Percentiles rank a stretch among this genome's conserved stretches.
phyloP scores from a whole-genome alignment of 2,329 filamentous ascomycete genomes.

The Curvularia verruculosa region DNA sequence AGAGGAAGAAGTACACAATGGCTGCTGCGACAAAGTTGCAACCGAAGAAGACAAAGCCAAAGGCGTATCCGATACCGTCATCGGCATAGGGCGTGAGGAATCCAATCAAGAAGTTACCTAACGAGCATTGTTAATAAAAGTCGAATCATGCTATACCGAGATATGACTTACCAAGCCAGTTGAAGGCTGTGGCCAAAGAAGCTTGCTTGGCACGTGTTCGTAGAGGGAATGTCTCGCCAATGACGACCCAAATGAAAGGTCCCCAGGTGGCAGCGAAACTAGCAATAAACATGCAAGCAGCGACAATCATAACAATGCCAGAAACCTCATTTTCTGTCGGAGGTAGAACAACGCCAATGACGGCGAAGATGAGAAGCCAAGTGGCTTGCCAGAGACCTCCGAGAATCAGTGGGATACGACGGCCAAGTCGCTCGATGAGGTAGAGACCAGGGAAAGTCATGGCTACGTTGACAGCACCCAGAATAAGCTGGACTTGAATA shows the following conservation, averaged over 20 bases:
- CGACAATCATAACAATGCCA: constrained; percentile 73
- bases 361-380: constrained; percentile 67
- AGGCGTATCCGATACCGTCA: constrained; percentile 41
- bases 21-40: constrained; percentile 41
- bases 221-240: constrained; percentile 44
- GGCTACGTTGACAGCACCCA: constrained; percentile 68
- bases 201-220: constrained; percentile 45
- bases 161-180: constrained; percentile 35
- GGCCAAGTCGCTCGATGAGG: constrained; percentile 70
- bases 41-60: constrained; percentile 47
- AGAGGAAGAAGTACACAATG: constrained; percentile 45
- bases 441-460: constrained; percentile 72
- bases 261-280: constrained; percentile 72
- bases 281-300: constrained; percentile 75
- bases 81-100: constrained; percentile 47
- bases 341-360: constrained; percentile 50
- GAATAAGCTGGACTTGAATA: constrained; percentile 52
- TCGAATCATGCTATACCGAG: background rate
- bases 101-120: constrained; percentile 48
- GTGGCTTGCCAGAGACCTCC: constrained; percentile 71
- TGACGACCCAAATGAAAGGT: constrained; percentile 60
- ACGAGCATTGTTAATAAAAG: constrained; percentile 24
- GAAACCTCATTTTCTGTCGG: constrained; percentile 50
- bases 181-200: constrained; percentile 42
- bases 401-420: constrained; percentile 69